Evolutionary conservation across 2,329 filamentous ascomycete species (phyloP), one percentile per base, ranked within the genome.

Genomic region (Cladosporium sp.): DNA sequence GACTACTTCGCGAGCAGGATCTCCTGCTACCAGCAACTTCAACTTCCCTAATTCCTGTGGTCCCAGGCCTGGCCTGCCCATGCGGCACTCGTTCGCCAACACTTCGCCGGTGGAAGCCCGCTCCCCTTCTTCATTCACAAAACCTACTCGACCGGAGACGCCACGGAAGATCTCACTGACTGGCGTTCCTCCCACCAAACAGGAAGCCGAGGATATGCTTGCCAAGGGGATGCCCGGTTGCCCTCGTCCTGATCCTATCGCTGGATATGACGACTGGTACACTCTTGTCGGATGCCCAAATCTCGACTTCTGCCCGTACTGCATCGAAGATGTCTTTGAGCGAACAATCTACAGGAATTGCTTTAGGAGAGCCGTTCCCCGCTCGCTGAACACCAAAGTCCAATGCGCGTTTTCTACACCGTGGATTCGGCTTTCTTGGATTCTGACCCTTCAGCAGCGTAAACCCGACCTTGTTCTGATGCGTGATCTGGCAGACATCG

Each of bases 351-450:
- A 88, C 64, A 77, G 82, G 2, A 75, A 80, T 13, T 74, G 82
- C 29, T 89, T 96, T 60, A 72, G 83, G 9, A 77, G 78, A 3
- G 80, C 81, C 30, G 76, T 81, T 24, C 72, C 76, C 22, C 80
- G 83, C 13, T 74, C 80, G 4, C 72, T 77, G 2, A 77, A 80
- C 12, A 73, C 76, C 36, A 75, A 80, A 40, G 76, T 88, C 7
- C 75, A 79, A 40, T 97, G 92, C 70, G 85, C 90, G 56, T 89
- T 96, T 68, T 88, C 88, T 24, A 78, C 82, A 11, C 81, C 85
- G 1, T 96, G 90, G 89, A 85, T 89, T 60, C 83, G 88, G 22
- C 82, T 96, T 34, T 90, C 90, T 1, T 95, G 87, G 82, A 76
- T 91, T 3, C 76, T 95, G 55, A 91, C 84, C 2, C 72, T 87